Evolutionary conservation across 2,329 filamentous ascomycete species (phyloP).

Genomic region (Aspergillus sp.): DNA sequence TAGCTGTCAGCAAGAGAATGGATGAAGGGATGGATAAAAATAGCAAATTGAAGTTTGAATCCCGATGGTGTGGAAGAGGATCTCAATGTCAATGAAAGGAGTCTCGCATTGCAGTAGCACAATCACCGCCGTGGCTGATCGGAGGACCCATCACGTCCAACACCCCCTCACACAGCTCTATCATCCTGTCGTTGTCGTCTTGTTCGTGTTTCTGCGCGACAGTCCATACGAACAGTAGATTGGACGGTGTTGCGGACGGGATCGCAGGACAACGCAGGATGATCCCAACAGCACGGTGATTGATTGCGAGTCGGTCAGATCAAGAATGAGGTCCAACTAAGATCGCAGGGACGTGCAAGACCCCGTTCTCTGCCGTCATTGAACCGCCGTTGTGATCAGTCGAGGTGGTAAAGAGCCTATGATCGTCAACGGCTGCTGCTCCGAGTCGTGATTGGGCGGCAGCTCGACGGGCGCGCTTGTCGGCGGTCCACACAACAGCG

Average conservation of each 20-base stretch:
- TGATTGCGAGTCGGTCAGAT: neutral
- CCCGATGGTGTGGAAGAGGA: neutral
- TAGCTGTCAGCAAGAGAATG: neutral
- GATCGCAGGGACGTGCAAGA: neutral
- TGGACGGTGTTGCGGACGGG: too few species aligned
- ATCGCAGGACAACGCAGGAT: too few species aligned
- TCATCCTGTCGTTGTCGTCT: too few species aligned
- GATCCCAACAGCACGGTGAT: too few species aligned
- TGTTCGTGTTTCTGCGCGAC: too few species aligned
- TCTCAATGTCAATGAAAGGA: neutral
- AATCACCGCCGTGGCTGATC: too few species aligned
- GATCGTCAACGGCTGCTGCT: conserved; percentile 8
- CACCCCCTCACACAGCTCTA: too few species aligned
- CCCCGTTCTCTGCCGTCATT: neutral
- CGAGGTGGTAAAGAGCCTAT: conserved; percentile 11
- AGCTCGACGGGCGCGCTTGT: neutral
- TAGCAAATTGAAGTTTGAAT: neutral
- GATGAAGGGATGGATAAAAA: neutral
- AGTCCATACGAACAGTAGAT: too few species aligned
- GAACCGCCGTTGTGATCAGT: conserved; percentile 9
- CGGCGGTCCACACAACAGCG: neutral
- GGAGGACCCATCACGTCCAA: too few species aligned
- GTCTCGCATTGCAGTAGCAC: neutral
- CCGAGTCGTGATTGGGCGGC: conserved; percentile 10
- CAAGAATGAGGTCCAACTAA: neutral